Base-by-base conservation (phyloP, 768 basidiomycete species). In the Plicaturopsis crispa region DNA sequence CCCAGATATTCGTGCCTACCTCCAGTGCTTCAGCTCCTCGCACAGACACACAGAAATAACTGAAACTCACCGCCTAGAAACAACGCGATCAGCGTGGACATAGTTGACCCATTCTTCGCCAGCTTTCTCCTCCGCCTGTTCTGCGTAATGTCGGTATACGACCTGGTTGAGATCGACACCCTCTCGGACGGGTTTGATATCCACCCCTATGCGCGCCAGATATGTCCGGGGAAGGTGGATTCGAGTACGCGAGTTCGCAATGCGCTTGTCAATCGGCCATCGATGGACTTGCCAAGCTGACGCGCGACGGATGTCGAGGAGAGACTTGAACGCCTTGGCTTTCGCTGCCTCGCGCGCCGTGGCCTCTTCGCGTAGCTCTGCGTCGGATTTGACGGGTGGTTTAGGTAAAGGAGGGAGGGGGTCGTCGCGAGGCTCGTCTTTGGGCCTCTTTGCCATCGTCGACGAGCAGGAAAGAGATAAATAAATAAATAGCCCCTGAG, bases 1-100 rank as follows among this genome's bases (percentile, higher is more conserved):
- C 68, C 66, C 7, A 70, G 51, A 45, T 60, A 66, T 45, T 70
- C 68, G 39, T 70, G 66, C 37, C 67, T 70, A 7, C 24, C 6
- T 12, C 14, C 4, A 26, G 17, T 12, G 4, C 18, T 30, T 31
- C 18, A 16, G 21, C 20, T 4, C 21, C 17, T 21, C 7, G 23
- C n/a, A 17, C 33, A 13, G 14, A 38, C 26, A 24, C 8, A 16
- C 24, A 34, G 23, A 31, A 19, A n/a, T 12, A 21, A 10, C 2
- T 13, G 11, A 23, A 16, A 45, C 55, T 16, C 39, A 62, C 62
- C 60, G 49, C 38, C 55, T 55, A 16, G 53, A 49, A 16, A 52
- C 43, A 14, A 67, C 46, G 6, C 55, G 43, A 39, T 63, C 63
- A 21, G 43, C 48, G 24, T 63, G 53, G n/a, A 65, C 63, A 36